Base-by-base conservation (phyloP, 2,329 filamentous ascomycete species). In the Mollisia scopiformis region DNA sequence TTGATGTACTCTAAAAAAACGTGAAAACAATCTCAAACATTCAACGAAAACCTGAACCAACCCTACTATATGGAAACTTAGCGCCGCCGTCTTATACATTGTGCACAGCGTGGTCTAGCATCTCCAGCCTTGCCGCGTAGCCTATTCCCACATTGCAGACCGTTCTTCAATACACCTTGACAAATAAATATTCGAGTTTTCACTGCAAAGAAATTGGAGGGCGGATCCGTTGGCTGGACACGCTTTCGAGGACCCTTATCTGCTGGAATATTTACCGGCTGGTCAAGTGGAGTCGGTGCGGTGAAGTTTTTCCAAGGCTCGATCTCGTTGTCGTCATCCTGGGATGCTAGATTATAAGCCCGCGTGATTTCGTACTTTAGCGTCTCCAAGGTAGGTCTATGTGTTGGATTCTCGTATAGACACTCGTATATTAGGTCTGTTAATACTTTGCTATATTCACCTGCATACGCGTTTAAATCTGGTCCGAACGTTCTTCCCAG, bases 381-480 rank as follows among this genome's bases (percentile, higher is more conserved):
- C 16, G 51, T 35, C 28, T 30, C 14, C 13, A 55, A 3, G 27
- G 37, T 25, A 30, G 59, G 58, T 51, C 63, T 46, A n/a, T 52
- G 25, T 2, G 13, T 39, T 7, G 61, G 56, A 14, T 55, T 58
- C 33, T 63, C 61, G 30, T 61, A 63, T 6, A 63, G 43, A 30
- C 63, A 63, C 39, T 62, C 56, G 21, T 57, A 59, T 13, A 66
- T 57, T 16, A 57, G 25, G 21, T 61, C 35, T 13, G 27, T 61
- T 6, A 63, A 60, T 2, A 25, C 14, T 5, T 55, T 6, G 21
- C 61, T 33, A 33, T 33, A 33, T 13, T 6, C 13, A 33, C 13
- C 13, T 33, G 6, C 13, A 13, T 33, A 33, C 6, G 30, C 30
- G 13, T 13, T 6, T 33, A 33, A 6, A 13, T 33, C 30, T 6